Base-by-base conservation (phyloP, 75 land plant species). In the Pinus tabuliformis region DNA sequence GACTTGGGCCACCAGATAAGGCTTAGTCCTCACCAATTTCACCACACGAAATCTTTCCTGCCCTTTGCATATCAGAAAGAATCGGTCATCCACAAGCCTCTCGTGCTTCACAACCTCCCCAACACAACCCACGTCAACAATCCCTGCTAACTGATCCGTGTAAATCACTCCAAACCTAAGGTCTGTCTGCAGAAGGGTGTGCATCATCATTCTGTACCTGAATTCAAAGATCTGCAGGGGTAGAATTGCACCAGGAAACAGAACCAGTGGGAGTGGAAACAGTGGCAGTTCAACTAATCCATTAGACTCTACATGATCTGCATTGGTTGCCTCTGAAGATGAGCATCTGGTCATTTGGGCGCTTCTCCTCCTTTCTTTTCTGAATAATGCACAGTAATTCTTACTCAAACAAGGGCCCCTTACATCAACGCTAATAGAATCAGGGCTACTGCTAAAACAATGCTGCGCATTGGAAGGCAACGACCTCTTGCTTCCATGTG, bases 161-260 rank as follows among this genome's bases (percentile, higher is more conserved):
- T 86, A 97, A 72, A 97, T 82, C n/a, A 97, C 91, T 36, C 99
- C 99, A 85, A 97, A 97, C 39, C 99, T 90, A 65, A 94, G 90
- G 76, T 97, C 99, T 56, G 93, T 94, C 58, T 94, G 95, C 78
- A 97, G 89, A 62, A 97, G 92, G 11, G 99, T 95, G 81, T 97
- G 99, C 99, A 94, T 97, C 95, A 97, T 94, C 76, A 97, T 97
- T 8, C 98, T 86, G 86, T 97, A 97, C 58, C 99, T 91, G 81
- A 92, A 97, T 90, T 97, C 99, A 79, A 92, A 97, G 64, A 97
- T 94, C 83, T 97, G 98, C 56, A 97, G 82, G 1, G 99, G 95
- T 24, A 93, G 90, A 39, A 91, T 86, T 54, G 98, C 93, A 57
- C 98, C 99, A 63, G 99, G 98, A 81, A 95, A 95, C 74, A 95